Percentiles rank a stretch among this genome's conserved stretches.
Evolutionary conservation across 805 yeast genomes (phyloP).

Genomic region (Torulaspora gathmanii): DNA sequence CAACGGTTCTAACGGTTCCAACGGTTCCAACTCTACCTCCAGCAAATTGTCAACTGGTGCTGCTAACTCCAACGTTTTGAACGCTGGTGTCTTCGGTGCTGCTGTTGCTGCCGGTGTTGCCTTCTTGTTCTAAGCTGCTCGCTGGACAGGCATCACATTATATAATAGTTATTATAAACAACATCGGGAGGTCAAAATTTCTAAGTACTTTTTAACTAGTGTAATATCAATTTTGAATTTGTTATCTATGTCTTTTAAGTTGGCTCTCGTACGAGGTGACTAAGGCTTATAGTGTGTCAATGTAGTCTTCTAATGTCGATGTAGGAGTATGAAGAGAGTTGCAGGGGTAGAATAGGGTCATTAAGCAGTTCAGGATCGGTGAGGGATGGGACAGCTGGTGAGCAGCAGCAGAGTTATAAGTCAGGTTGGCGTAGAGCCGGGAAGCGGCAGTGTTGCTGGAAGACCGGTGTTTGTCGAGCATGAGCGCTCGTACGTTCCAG

Average conservation of each 20-base stretch:
- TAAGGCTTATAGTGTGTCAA: neutral
- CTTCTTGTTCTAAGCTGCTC: constrained; percentile 40
- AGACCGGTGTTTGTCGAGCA: constrained; percentile 8
- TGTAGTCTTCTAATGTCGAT: too few species aligned
- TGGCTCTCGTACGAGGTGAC: neutral
- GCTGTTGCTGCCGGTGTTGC: constrained; percentile 80
- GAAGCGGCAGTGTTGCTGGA: neutral
- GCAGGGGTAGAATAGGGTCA: neutral
- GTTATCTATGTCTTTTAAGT: neutral
- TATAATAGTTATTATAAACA: constrained; percentile 1
- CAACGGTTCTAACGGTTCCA: constrained; percentile 43
- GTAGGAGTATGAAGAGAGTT: too few species aligned
- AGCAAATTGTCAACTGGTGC: constrained; percentile 44
- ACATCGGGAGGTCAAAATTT: constrained; percentile 1
- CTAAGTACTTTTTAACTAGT: neutral
- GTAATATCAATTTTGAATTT: neutral
- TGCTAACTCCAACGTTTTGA: constrained; percentile 51
- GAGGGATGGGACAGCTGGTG: constrained; percentile 10
- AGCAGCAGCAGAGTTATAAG: constrained; percentile 4
- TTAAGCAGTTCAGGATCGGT: neutral
- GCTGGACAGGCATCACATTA: neutral
- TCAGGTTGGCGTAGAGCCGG: neutral
- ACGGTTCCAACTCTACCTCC: constrained; percentile 38
- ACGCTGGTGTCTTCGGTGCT: constrained; percentile 76
- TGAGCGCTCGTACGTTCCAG: constrained; percentile 1